Conservation (phyloP, 2,329 filamentous ascomycete genomes). For the Claviceps capensis region DNA sequence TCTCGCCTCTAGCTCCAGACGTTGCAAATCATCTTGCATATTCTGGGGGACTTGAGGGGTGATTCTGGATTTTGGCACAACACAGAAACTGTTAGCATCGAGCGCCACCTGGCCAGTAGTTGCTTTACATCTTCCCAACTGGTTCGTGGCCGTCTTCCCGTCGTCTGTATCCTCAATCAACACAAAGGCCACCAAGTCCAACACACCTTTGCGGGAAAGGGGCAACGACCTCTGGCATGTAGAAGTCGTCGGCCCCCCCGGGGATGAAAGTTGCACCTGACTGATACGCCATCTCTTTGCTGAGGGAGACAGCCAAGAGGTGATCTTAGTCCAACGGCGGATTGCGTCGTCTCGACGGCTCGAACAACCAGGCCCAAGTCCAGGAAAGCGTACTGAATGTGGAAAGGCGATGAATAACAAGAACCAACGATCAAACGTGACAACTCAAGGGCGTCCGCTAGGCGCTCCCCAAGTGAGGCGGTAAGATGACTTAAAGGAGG, state of each 20-base stretch:
- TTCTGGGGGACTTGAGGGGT: slow-evolving; percentile 94
- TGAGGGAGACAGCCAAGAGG: slow-evolving; percentile 7
- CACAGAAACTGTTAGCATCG: slow-evolving; percentile 21
- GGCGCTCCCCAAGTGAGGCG: too few species aligned
- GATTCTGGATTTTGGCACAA: slow-evolving; percentile 41
- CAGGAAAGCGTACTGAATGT: background rate
- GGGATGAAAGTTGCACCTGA: slow-evolving; percentile 46
- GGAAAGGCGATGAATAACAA: too few species aligned
- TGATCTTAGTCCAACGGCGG: too few species aligned
- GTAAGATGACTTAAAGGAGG: too few species aligned
- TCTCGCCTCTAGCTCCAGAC: slow-evolving; percentile 72
- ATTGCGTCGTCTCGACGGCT: background rate
- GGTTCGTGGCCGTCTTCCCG: background rate
- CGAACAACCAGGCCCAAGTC: background rate
- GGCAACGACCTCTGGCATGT: slow-evolving; percentile 46
- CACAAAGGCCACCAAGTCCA: background rate
- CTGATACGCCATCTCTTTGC: slow-evolving; percentile 14
- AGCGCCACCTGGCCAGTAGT: slow-evolving; percentile 15
- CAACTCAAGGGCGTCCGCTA: too few species aligned
- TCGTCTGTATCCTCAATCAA: background rate
- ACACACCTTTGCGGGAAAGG: slow-evolving; percentile 43
- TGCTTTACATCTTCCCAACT: background rate
- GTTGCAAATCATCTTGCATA: slow-evolving; percentile 87
- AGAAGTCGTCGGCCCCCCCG: slow-evolving; percentile 44
- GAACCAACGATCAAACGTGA: too few species aligned